Evolutionary conservation across 129 eudicot genomes (phyloP).

Genomic region (Helianthus annuus): HanXRQr2.0-SUNRISE NC_035440.2:10524123-10524622

Average conservation of each 20-base stretch:
- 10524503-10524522: constrained; percentile 1
- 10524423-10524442: constrained; percentile 8
- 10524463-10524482: constrained; percentile 4
- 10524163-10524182: no score
- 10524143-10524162: no score
- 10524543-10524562: constrained; percentile 1
- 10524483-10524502: constrained; percentile 1
- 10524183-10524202: no score
- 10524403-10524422: background rate
- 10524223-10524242: no score
- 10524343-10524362: background rate
- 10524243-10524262: no score
- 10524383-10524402: background rate
- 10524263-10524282: no score
- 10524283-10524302: background rate
- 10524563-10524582: background rate
- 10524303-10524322: background rate
- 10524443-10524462: constrained; percentile 10
- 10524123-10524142: no score
- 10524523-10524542: background rate
- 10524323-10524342: background rate
- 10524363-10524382: background rate
- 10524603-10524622: background rate
- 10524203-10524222: no score
- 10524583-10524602: background rate